phyloP scores from a whole-genome alignment of 345 rosid genomes.

The Brassica juncea region DNA sequence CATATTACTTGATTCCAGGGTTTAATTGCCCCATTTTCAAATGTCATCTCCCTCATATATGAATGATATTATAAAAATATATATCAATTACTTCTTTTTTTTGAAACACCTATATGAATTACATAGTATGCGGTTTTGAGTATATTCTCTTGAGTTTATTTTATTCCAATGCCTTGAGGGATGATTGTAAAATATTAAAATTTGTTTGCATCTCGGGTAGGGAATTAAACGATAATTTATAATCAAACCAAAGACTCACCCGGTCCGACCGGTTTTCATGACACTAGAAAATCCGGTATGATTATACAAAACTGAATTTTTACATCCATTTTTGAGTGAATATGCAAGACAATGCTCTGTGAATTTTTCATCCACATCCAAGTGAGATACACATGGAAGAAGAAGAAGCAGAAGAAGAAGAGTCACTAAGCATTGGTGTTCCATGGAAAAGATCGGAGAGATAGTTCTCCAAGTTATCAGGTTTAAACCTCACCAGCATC shows the following conservation, averaged over 20 bases:
- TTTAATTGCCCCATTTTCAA: constrained; percentile 6
- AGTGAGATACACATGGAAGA: constrained; percentile 37
- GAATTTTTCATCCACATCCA: constrained; percentile 28
- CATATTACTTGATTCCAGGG: constrained; percentile 29
- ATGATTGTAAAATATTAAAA: not conserved
- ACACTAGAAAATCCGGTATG: not conserved
- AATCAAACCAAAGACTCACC: not conserved
- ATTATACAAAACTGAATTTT: not conserved
- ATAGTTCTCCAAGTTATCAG: constrained; percentile 60
- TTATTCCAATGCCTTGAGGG: not conserved
- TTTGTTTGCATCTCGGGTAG: not conserved
- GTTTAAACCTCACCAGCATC: constrained; percentile 44
- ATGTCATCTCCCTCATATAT: not conserved
- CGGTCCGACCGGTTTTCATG: not conserved
- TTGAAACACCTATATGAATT: too few species aligned
- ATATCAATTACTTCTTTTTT: too few species aligned
- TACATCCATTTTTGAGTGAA: constrained; percentile 1
- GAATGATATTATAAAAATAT: too few species aligned
- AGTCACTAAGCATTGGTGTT: constrained; percentile 30
- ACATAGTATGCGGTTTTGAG: not conserved
- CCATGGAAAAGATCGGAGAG: constrained; percentile 70
- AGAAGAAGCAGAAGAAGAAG: constrained; percentile 36
- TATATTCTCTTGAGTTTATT: not conserved
- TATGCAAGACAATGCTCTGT: not conserved
- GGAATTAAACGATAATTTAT: not conserved